Percentiles rank a stretch among this genome's conserved stretches.
Evolutionary conservation across 306 rosid species (phyloP).

Genomic region (Rubus idaeus): DNA sequence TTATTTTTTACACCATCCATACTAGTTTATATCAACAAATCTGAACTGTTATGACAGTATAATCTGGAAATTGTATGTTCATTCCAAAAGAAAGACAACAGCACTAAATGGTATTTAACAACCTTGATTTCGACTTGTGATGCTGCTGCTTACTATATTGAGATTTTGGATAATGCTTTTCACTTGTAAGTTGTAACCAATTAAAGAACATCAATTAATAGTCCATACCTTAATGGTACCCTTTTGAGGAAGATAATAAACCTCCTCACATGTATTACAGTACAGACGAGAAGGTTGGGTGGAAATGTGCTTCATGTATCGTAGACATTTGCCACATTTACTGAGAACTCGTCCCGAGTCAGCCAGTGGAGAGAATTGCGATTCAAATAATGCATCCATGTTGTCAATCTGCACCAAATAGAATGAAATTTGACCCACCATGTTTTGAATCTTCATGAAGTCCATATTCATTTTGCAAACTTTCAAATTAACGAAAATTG

Average conservation of each 20-base stretch:
- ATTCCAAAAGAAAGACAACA: neutral
- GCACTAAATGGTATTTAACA: neutral
- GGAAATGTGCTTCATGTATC: constrained; percentile 91
- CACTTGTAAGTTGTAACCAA: neutral
- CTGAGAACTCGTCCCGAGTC: constrained; percentile 81
- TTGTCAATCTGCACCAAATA: constrained; percentile 74
- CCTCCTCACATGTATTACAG: constrained; percentile 87
- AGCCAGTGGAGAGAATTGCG: constrained; percentile 82
- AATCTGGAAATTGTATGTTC: too few relatives aligned
- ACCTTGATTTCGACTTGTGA: neutral
- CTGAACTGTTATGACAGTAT: too few relatives aligned
- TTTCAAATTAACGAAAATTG: neutral
- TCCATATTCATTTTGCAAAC: neutral
- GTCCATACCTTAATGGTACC: constrained; percentile 78
- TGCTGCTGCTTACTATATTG: neutral
- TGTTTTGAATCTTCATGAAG: neutral
- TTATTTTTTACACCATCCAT: too few relatives aligned
- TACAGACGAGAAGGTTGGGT: constrained; percentile 81
- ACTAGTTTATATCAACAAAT: too few relatives aligned
- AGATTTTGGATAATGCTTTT: neutral
- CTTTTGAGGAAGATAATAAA: constrained; percentile 87
- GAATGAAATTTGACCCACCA: constrained; percentile 1
- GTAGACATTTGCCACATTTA: constrained; percentile 92
- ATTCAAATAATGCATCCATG: constrained; percentile 96
- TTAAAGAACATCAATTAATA: neutral